Percentiles rank a stretch among this genome's conserved stretches.
Evolutionary conservation across 2,329 filamentous ascomycete genomes (phyloP).

Genomic region (Exserohilum rostratum): DNA sequence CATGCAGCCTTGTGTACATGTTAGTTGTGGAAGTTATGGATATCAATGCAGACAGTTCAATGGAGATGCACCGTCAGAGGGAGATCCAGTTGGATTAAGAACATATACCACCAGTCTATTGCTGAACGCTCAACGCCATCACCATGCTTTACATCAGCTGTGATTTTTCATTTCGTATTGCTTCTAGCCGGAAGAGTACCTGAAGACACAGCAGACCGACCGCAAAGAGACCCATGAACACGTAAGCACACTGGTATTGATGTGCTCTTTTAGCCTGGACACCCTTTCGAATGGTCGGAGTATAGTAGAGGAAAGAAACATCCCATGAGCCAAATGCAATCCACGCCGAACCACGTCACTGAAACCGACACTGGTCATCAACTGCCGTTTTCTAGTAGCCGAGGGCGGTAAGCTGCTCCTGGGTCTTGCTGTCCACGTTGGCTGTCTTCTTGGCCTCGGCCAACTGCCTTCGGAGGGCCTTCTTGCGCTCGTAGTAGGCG

Average conservation of each 20-base stretch:
- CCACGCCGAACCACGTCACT: constrained; percentile 43
- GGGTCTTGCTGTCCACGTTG: constrained; percentile 83
- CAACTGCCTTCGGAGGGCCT: constrained; percentile 88
- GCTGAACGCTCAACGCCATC: constrained; percentile 39
- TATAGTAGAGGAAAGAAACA: constrained; percentile 47
- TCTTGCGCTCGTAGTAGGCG: constrained; percentile 99
- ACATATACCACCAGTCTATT: constrained; percentile 16
- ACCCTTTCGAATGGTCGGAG: constrained; percentile 46
- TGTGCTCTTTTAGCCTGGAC: constrained; percentile 50
- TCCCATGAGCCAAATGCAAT: constrained; percentile 49
- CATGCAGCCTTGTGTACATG: background rate
- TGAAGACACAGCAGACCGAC: constrained; percentile 45
- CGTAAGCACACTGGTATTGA: constrained; percentile 44
- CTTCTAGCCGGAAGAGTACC: constrained; percentile 48
- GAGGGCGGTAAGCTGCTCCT: constrained; percentile 84
- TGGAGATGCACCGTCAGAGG: background rate
- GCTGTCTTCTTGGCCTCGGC: constrained; percentile 92
- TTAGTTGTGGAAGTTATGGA: background rate
- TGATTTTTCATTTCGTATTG: constrained; percentile 49
- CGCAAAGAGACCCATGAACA: constrained; percentile 49
- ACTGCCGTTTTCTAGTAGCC: constrained; percentile 75
- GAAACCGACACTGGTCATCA: constrained; percentile 38
- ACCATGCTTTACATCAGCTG: constrained; percentile 44
- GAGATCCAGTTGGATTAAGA: constrained; percentile 34
- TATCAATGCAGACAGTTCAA: background rate